Percentiles rank a stretch among this genome's conserved stretches.
Evolutionary conservation across 306 rosid genomes (phyloP).

Genomic region (Casuarina glauca): DNA sequence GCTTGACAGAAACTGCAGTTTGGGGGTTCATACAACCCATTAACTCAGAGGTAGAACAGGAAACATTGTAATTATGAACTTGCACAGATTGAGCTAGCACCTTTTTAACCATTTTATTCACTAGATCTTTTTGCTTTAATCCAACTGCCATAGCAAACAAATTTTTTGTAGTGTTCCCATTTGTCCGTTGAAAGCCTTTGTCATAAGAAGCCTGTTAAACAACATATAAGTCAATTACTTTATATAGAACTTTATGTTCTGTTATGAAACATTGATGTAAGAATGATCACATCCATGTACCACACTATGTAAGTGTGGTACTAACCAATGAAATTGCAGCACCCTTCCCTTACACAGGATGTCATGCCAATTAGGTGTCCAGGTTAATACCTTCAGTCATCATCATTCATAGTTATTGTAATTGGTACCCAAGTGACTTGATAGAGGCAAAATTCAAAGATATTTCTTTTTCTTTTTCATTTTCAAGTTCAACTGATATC

Average conservation of each 20-base stretch:
- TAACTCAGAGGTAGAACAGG: not conserved
- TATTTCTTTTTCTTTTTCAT: not conserved
- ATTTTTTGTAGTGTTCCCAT: conserved; percentile 35
- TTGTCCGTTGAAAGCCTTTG: conserved; percentile 30
- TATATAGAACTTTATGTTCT: not conserved
- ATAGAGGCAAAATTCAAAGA: not conserved
- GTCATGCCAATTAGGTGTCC: not conserved
- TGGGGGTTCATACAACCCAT: conserved; percentile 5
- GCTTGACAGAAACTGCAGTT: conserved; percentile 66
- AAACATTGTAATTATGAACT: conserved; percentile 11
- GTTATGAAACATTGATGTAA: conserved; percentile 1
- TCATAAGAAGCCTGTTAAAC: conserved; percentile 11
- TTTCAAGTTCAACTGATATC: not conserved
- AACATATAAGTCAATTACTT: conserved; percentile 18
- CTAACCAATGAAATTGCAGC: conserved; percentile 3
- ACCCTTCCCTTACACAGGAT: not conserved
- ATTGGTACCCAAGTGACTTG: not conserved
- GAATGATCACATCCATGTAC: not conserved
- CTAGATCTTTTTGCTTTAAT: conserved; percentile 72
- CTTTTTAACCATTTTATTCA: conserved; percentile 77
- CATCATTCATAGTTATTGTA: not conserved
- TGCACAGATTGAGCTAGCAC: conserved; percentile 29
- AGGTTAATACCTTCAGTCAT: not conserved
- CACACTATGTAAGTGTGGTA: not conserved
- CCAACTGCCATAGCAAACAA: conserved; percentile 78